Conservation (phyloP, 495 filamentous ascomycete genomes). For the Aspergillus ostianus region DNA sequence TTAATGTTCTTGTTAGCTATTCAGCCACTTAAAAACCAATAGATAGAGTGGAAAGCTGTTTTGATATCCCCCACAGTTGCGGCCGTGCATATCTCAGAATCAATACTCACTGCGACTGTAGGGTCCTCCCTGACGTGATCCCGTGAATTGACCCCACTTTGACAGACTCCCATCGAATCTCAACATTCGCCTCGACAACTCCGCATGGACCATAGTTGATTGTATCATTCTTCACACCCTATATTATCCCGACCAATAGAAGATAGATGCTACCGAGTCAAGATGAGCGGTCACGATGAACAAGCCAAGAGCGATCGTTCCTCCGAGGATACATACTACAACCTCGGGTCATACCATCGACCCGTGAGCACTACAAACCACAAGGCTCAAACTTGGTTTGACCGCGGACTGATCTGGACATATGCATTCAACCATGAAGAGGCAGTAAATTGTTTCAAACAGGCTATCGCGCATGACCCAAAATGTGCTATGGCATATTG, state of each 20-base stretch:
- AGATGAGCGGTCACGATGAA: slow-evolving; percentile 7
- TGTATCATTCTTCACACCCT: not conserved
- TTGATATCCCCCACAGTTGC: not conserved
- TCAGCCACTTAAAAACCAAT: slow-evolving; percentile 14
- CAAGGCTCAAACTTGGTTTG: slow-evolving; percentile 27
- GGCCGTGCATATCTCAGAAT: not conserved
- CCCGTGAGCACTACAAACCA: slow-evolving; percentile 40
- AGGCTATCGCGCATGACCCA: slow-evolving; percentile 51
- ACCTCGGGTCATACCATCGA: slow-evolving; percentile 53
- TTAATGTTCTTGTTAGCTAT: slow-evolving; percentile 9
- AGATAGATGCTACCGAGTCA: not conserved
- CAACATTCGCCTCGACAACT: not conserved
- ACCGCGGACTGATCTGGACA: slow-evolving; percentile 29
- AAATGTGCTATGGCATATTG: slow-evolving; percentile 63
- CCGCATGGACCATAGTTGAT: not conserved
- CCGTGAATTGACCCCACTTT: not conserved
- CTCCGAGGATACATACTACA: slow-evolving; percentile 39
- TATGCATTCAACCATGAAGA: slow-evolving; percentile 33
- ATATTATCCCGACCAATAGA: not conserved
- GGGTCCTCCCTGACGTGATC: not conserved
- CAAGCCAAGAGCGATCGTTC: not conserved
- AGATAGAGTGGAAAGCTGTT: slow-evolving; percentile 9
- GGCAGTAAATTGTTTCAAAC: slow-evolving; percentile 20
- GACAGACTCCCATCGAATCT: not conserved
- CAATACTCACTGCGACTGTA: not conserved